phyloP scores from a whole-genome alignment of 139 green algal genomes.

The Chlorella sp. region DNA sequence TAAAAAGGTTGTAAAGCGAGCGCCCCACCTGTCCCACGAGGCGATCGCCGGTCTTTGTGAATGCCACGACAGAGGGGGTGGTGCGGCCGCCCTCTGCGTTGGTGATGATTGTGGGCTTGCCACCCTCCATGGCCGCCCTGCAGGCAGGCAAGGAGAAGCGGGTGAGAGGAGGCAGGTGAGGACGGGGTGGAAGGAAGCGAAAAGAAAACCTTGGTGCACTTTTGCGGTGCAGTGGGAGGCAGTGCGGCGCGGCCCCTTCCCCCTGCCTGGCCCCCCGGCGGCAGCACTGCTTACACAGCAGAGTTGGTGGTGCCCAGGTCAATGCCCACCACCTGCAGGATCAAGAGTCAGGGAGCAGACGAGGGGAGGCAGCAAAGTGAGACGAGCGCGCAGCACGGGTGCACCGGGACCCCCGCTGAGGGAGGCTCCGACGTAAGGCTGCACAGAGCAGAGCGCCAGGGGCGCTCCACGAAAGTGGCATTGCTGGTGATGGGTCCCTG shows the following conservation, averaged over 20 bases:
- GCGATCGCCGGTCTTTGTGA: slow-evolving; percentile 92
- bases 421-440: too few relatives aligned
- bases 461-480: too few relatives aligned
- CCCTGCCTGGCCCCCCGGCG: too few relatives aligned
- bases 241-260: too few relatives aligned
- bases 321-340: slow-evolving; percentile 65
- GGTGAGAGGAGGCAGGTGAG: too few relatives aligned
- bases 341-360: not conserved
- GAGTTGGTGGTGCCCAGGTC: slow-evolving; percentile 84
- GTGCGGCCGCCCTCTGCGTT: slow-evolving; percentile 98
- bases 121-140: slow-evolving; percentile 87
- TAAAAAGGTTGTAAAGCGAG: not conserved
- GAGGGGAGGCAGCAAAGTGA: not conserved
- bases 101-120: slow-evolving; percentile 97
- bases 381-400: not conserved
- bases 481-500: too few relatives aligned
- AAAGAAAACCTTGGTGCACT: too few relatives aligned
- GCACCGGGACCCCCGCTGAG: too few relatives aligned
- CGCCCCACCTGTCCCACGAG: slow-evolving; percentile 92
- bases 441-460: too few relatives aligned
- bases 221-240: too few relatives aligned
- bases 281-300: slow-evolving; percentile 41
- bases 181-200: not conserved
- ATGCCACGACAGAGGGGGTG: slow-evolving; percentile 98
- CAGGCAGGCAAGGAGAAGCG: not conserved